Conservation (phyloP, 345 rosid species). For the Acer saccharum region DNA sequence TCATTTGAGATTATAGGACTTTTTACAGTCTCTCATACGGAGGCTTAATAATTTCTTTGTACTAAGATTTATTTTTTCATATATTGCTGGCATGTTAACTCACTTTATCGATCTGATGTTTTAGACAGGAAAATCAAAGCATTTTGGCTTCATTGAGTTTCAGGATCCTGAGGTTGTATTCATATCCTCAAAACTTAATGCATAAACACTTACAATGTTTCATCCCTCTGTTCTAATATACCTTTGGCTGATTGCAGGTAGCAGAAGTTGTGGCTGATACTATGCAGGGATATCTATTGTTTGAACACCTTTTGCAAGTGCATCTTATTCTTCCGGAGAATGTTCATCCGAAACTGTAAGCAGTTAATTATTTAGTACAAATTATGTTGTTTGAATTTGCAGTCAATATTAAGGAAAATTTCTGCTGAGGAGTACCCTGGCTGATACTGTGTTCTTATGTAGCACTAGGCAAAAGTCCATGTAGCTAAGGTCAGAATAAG, state of each 20-base stretch:
- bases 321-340: conserved; percentile 62
- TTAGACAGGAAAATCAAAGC: conserved; percentile 95
- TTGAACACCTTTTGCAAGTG: conserved; percentile 86
- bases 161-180: conserved; percentile 72
- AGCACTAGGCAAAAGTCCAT: background rate
- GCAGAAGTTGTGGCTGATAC: conserved; percentile 13
- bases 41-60: conserved; percentile 2
- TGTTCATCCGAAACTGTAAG: conserved; percentile 87
- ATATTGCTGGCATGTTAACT: background rate
- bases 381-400: background rate
- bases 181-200: background rate
- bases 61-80: background rate
- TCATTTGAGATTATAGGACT: background rate
- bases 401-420: background rate
- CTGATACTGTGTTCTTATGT: background rate
- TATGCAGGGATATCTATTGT: conserved; percentile 82
- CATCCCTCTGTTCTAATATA: conserved; percentile 14
- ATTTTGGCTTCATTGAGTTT: conserved; percentile 87
- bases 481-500: background rate
- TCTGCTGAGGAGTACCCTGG: background rate
- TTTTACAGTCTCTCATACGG: background rate
- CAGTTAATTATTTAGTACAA: background rate
- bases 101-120: conserved; percentile 13
- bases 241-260: conserved; percentile 28
- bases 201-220: background rate